phyloP scores from a whole-genome alignment of 2,329 filamentous ascomycete species.

The Penicillium sp. region DNA sequence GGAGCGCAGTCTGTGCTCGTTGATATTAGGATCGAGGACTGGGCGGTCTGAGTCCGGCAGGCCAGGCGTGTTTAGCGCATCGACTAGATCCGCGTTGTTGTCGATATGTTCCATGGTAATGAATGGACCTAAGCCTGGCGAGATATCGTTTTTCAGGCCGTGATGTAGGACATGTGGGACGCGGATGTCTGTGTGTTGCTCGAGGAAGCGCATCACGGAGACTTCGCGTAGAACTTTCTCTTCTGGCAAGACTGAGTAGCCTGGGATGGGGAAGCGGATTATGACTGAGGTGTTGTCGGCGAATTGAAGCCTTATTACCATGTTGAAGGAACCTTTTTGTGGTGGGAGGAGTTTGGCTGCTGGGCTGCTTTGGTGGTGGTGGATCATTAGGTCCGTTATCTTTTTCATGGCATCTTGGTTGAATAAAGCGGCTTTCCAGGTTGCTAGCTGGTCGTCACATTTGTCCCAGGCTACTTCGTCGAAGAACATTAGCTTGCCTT shows the following conservation, averaged over 20 bases:
- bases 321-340: neutral
- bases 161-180: conserved; percentile 3
- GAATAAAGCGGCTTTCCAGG: neutral
- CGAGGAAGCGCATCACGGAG: conserved; percentile 1
- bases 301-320: neutral
- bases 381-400: neutral
- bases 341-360: neutral
- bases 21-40: conserved; percentile 38
- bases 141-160: conserved; percentile 11
- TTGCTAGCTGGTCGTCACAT: neutral
- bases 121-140: conserved; percentile 23
- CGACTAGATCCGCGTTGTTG: conserved; percentile 15
- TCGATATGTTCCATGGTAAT: conserved; percentile 30
- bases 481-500: conserved; percentile 4
- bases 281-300: neutral
- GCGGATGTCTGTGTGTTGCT: neutral
- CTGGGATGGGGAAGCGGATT: conserved; percentile 23
- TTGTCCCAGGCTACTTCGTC: conserved; percentile 5
- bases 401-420: neutral
- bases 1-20: conserved; percentile 32
- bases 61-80: conserved; percentile 26
- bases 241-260: conserved; percentile 4
- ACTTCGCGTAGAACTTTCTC: conserved; percentile 2
- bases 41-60: conserved; percentile 23
- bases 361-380: neutral